Base-by-base conservation (phyloP, 2,329 filamentous ascomycete species). In the Xylariaceae sp. region DNA sequence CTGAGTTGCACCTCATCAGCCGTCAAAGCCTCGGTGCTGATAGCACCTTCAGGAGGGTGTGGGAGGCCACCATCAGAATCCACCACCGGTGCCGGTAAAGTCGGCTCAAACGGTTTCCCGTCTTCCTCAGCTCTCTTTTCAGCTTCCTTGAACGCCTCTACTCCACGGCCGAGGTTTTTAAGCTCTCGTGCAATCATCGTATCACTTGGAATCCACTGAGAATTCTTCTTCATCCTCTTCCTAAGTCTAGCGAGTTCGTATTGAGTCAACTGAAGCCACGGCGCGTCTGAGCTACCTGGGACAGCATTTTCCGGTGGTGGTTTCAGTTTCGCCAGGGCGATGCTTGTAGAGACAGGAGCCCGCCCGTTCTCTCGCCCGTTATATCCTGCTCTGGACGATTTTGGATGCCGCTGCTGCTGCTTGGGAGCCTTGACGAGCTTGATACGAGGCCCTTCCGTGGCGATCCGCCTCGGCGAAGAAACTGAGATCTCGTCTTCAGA, bases 221-320 rank as follows among this genome's bases (percentile, higher is more conserved):
- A 87, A 65, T 94, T 94, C 77, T 94, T 94, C 79, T 94, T 94
- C 89, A 94, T 94, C 16, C 87, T 80, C 72, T 94, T 94, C 56
- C 89, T 78, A 7, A 94, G 76, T 58, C 84, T 80, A 0, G 83
- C 84, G 44, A 87, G 74, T 66, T 87, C 84, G 58, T 81, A 86
- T 15, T 77, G 74, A 6, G 83, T 86, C 36, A 87, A 74, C 61
- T 83, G 82, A 21, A 86, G 73, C 84, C 84, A 87, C 0, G 84
- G 84, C 10, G 81, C 79, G 62, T 86, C 79, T 2, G 74, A 63
- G 51, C 81, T 83, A 26, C 83, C 83, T 13, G 79, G 71, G 1
- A 80, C 74, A 1, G 80, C 81, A 57, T 84, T 78, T 26, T 80
- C 76, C 0, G 83, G 83, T 1, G 83, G 83, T 2, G 83, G 83